Conservation (phyloP, 371 early-diverging fungal genomes). For the Dinochytrium kinnereticum region DNA sequence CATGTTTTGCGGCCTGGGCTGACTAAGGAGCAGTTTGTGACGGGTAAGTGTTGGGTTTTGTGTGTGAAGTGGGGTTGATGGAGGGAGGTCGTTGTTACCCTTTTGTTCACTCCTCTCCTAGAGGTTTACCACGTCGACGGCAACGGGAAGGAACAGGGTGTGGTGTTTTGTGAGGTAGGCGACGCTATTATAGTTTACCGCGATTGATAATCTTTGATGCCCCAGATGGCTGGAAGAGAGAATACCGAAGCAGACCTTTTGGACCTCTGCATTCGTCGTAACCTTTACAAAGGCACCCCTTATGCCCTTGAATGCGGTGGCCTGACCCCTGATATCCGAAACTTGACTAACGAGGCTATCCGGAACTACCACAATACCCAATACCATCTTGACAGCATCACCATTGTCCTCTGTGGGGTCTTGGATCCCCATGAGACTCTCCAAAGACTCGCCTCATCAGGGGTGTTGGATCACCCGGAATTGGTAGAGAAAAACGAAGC, state of each 20-base stretch:
- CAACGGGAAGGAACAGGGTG: slow-evolving; percentile 71
- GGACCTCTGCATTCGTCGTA: slow-evolving; percentile 49
- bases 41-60: slow-evolving; percentile 44
- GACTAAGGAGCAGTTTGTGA: slow-evolving; percentile 67
- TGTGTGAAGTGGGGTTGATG: too few relatives aligned
- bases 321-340: slow-evolving; percentile 68
- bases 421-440: slow-evolving; percentile 53
- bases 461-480: background rate
- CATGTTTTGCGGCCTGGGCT: slow-evolving; percentile 75
- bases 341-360: slow-evolving; percentile 70
- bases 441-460: slow-evolving; percentile 13
- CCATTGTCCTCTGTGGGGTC: slow-evolving; percentile 66
- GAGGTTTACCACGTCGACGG: slow-evolving; percentile 74
- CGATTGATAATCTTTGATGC: background rate
- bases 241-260: slow-evolving; percentile 67
- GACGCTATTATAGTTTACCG: background rate
- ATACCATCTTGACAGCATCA: slow-evolving; percentile 68
- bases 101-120: background rate
- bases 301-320: slow-evolving; percentile 80
- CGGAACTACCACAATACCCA: slow-evolving; percentile 68
- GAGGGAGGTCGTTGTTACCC: background rate
- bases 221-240: slow-evolving; percentile 74
- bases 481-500: too few relatives aligned
- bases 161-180: slow-evolving; percentile 73
- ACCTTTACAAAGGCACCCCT: slow-evolving; percentile 58